Base-by-base conservation (phyloP, 768 basidiomycete species). In the Russula lepida region DNA sequence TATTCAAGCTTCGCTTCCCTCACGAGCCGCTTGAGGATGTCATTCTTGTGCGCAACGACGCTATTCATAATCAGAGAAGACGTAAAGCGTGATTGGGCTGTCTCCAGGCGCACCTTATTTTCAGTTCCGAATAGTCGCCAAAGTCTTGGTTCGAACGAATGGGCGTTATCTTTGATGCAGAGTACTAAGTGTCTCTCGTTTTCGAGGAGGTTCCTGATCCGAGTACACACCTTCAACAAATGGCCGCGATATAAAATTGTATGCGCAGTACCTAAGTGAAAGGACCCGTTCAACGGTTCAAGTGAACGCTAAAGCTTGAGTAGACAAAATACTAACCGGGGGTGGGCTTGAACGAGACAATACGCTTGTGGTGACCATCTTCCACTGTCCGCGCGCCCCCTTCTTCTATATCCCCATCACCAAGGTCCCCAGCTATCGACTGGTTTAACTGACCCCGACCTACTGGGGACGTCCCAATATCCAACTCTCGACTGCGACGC, bases 211-310 rank as follows among this genome's bases (percentile, higher is more conserved):
- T 49, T 33, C 28, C 43, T 39, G 47, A 47, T 52, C 43, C 43
- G 54, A 61, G 25, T n/a, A 72, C 82, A 62, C 69, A 91, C 89
- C 69, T 89, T 80, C 62, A 93, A 78, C 89, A 89, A 92, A 69
- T 93, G 91, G 58, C 89, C 90, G 68, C 82, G 83, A 77, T 92
- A 93, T 76, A 88, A 93, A 60, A 93, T 89, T n/a, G 89, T 92
- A 71, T 93, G 89, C 6, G 86, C 89, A 0, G 87, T 89, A 68
- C 91, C 90, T 91, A 47, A 47, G 54, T 7, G 33, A 32, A 53
- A 47, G 17, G 17, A 17, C 12, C 21, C 44, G 17, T 44, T n/a
- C n/a, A n/a, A n/a, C n/a, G n/a, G 32, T n/a, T 49, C 43, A 52
- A 54, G 61, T 35, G 54, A 46, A 52, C 58, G 46, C 44, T 23